Percentiles rank a stretch among this genome's conserved stretches.
phyloP scores from a whole-genome alignment of 352 stramenopile genomes.

The Phytophthora kernoviae region DNA sequence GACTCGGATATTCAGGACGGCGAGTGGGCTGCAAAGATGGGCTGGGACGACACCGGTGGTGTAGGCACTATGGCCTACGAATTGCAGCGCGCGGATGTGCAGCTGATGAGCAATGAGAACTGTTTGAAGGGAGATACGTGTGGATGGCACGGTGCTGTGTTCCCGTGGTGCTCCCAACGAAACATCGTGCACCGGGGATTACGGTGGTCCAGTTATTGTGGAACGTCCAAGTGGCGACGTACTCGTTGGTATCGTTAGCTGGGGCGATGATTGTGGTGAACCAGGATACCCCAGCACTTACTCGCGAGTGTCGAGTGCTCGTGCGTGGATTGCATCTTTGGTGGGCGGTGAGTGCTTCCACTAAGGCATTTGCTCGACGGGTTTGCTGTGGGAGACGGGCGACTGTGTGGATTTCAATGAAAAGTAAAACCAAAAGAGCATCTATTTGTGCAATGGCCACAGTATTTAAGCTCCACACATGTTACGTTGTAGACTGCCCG shows the following conservation, averaged over 20 bases:
- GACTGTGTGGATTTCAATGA: no score
- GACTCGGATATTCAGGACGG: slow-evolving; percentile 17
- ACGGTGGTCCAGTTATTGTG: slow-evolving; percentile 44
- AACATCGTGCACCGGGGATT: slow-evolving; percentile 58
- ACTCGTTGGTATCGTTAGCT: slow-evolving; percentile 52
- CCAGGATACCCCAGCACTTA: slow-evolving; percentile 50
- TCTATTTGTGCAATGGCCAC: slow-evolving; percentile 5
- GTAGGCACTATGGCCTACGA: slow-evolving; percentile 17
- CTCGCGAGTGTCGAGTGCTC: slow-evolving; percentile 41
- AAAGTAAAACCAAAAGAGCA: no score
- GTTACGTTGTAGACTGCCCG: not conserved
- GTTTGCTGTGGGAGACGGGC: no score
- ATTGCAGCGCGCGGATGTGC: slow-evolving; percentile 34
- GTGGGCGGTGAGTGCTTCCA: slow-evolving; percentile 13
- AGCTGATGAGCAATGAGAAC: slow-evolving; percentile 33
- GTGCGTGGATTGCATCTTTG: slow-evolving; percentile 34
- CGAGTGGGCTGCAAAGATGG: slow-evolving; percentile 30
- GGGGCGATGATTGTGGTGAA: slow-evolving; percentile 47
- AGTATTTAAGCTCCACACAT: no score
- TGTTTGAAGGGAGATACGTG: slow-evolving; percentile 24
- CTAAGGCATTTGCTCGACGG: no score
- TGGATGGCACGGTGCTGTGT: slow-evolving; percentile 47
- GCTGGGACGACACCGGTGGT: slow-evolving; percentile 30
- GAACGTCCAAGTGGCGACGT: slow-evolving; percentile 18
- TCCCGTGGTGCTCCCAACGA: slow-evolving; percentile 29